Evolutionary conservation across 1,284 basidiomycete genomes (phyloP), one percentile per base, ranked within the genome.

Genomic region (Laetiporus sulphureus): DNA sequence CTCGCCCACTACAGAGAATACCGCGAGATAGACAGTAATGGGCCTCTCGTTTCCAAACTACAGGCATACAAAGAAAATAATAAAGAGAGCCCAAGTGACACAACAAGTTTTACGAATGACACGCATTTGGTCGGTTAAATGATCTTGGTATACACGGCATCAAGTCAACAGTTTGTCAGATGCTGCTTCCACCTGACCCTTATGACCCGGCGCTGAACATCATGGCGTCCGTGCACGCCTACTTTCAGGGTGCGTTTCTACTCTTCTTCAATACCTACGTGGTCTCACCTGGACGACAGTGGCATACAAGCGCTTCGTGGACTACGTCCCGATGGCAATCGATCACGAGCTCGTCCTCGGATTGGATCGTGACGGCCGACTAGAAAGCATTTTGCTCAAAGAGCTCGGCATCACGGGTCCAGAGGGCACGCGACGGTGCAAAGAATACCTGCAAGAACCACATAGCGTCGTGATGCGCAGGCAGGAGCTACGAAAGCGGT

Each of bases 221-320:
- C 50, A 83, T 84, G 78, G 77, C 83, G 0, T 72, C 77, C 33
- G 79, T 82, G 4, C 66, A 79, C 4, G 84, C 79, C 0, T 86
- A 86, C 51, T 86, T 83, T 56, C 79, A 83, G 69, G 77, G 79
- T 80, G 13, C 21, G 44, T 22, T 4, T 13, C 10, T n/a, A n/a
- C n/a, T n/a, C n/a, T n/a, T n/a, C n/a, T n/a, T n/a, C n/a, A n/a
- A n/a, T n/a, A n/a, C n/a, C n/a, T n/a, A n/a, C n/a, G n/a, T n/a
- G n/a, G n/a, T n/a, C n/a, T n/a, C n/a, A n/a, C n/a, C n/a, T 11
- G 1, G 8, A 7, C 13, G 8, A 5, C 46, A 83, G 83, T 85
- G 1, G 71, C 82, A 0, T 83, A 78, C 55, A 83, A 84, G 55
- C 75, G 83, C 0, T 77, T 82, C 36, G 63, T 65, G 1, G 83